Percentiles rank a stretch among this genome's conserved stretches.
Conservation (phyloP, 2,329 filamentous ascomycete species). For the Colletotrichum sp. region DNA sequence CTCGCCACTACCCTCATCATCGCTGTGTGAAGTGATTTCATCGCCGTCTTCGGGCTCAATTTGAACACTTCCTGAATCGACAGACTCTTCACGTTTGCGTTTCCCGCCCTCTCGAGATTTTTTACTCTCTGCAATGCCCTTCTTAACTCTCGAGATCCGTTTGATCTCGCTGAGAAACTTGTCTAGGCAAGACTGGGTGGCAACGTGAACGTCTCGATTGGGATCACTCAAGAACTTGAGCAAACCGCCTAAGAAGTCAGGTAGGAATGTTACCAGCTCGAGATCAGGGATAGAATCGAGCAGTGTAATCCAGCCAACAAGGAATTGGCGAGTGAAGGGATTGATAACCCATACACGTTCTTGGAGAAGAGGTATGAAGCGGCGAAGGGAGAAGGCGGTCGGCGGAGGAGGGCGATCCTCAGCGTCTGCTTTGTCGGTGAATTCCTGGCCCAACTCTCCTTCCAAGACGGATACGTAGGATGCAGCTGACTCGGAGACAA, state of each 20-base stretch:
- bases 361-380: constrained; percentile 91
- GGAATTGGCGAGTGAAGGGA: constrained; percentile 91
- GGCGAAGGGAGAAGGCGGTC: constrained; percentile 88
- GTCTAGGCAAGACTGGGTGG: constrained; percentile 87
- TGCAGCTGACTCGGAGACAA: constrained; percentile 92
- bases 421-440: constrained; percentile 44
- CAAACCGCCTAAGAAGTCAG: constrained; percentile 87
- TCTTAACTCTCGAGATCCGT: constrained; percentile 90
- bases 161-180: constrained; percentile 93
- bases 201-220: constrained; percentile 92
- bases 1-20: constrained; percentile 69
- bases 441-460: constrained; percentile 48
- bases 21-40: constrained; percentile 62
- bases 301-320: constrained; percentile 94
- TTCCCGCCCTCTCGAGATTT: constrained; percentile 72
- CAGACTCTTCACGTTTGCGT: constrained; percentile 71
- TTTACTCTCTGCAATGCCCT: constrained; percentile 86
- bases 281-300: constrained; percentile 96
- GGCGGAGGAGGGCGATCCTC: constrained; percentile 56
- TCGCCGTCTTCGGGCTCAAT: constrained; percentile 65
- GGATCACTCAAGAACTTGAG: constrained; percentile 92
- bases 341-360: constrained; percentile 95
- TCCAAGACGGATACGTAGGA: constrained; percentile 93
- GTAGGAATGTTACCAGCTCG: constrained; percentile 90
- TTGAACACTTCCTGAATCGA: constrained; percentile 68